phyloP scores from a whole-genome alignment of 2,329 filamentous ascomycete genomes.

The Pseudopithomyces chartarum region DNA sequence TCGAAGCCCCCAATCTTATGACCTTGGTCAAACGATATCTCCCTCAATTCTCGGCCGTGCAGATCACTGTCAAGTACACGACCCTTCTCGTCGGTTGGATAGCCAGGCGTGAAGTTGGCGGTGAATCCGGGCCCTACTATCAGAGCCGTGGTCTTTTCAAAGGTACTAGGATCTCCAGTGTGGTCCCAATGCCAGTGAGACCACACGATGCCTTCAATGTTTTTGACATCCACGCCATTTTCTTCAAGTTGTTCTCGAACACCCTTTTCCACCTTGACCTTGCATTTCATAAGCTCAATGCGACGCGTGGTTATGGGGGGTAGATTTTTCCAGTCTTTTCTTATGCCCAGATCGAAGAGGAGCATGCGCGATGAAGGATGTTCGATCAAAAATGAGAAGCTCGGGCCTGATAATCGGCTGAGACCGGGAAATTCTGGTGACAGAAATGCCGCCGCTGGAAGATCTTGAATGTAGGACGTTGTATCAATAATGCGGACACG shows the following conservation, averaged over 20 bases:
- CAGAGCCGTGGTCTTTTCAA: constrained; percentile 52
- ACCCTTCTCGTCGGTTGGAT: constrained; percentile 37
- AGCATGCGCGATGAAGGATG: constrained; percentile 49
- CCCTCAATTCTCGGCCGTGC: neutral
- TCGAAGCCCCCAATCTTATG: constrained; percentile 51
- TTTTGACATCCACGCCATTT: constrained; percentile 13
- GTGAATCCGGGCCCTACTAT: constrained; percentile 61
- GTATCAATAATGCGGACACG: neutral
- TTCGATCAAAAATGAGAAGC: constrained; percentile 56
- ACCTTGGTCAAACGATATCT: neutral
- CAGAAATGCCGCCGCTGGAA: neutral
- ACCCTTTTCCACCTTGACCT: constrained; percentile 13
- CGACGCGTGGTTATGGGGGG: neutral
- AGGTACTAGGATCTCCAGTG: constrained; percentile 54
- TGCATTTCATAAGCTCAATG: constrained; percentile 11
- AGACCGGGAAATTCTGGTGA: neutral
- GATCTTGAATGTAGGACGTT: neutral
- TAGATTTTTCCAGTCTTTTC: constrained; percentile 53
- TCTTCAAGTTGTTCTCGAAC: constrained; percentile 29
- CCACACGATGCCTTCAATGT: constrained; percentile 46
- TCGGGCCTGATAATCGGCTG: constrained; percentile 25
- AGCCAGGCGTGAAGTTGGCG: constrained; percentile 52
- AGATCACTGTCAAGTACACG: neutral
- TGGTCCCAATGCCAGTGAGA: constrained; percentile 58
- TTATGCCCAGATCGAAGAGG: constrained; percentile 55